Base-by-base conservation (phyloP, 352 stramenopile genomes). In the Phytophthora parvispora region DNA sequence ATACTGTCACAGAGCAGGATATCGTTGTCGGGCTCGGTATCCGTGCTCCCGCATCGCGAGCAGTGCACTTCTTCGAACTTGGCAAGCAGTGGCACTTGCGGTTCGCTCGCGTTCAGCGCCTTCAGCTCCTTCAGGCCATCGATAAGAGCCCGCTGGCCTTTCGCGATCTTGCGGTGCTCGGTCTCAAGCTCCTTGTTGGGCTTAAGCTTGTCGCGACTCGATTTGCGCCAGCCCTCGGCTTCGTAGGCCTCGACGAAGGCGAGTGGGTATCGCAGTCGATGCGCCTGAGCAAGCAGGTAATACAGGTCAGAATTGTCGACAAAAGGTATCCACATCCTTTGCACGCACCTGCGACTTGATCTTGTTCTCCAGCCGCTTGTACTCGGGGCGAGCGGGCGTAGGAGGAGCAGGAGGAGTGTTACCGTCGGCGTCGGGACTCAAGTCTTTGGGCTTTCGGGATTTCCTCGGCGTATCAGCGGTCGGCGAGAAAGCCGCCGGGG, bases 211-310 rank as follows among this genome's bases (percentile, higher is more conserved):
- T 97, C 87, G 25, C 62, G 73, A 36, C 82, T 95, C 34, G 84
- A 79, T 24, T 84, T 85, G 24, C 84, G 83, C 89, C 89, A 97
- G n/a, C 89, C 89, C 36, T 95, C 83, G 1, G 72, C 73, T 72
- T 94, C 89, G 62, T 97, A 97, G 20, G 87, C 87, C 18, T 97
- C 87, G n/a, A 95, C 34, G 54, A 93, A 97, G n/a, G 85, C 82
- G 52, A 90, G 60, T 10, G 87, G 65, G 47, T 93, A 94, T 3
- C 81, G 70, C 25, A 93, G 59, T 38, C 80, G 74, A 28, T 84
- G 82, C 3, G 86, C 74, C 84, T 92, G 50, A 31, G 50, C 27
- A 64, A 12, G 15, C 51, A 51, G 45, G 22, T 20, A 50, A 20
- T 31, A 43, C 40, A 45, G 18, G 24, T 69, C 20, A 74, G 47